Evolutionary conservation across 2,329 filamentous ascomycete species (phyloP).

Genomic region (Orbilia oligospora): DNA sequence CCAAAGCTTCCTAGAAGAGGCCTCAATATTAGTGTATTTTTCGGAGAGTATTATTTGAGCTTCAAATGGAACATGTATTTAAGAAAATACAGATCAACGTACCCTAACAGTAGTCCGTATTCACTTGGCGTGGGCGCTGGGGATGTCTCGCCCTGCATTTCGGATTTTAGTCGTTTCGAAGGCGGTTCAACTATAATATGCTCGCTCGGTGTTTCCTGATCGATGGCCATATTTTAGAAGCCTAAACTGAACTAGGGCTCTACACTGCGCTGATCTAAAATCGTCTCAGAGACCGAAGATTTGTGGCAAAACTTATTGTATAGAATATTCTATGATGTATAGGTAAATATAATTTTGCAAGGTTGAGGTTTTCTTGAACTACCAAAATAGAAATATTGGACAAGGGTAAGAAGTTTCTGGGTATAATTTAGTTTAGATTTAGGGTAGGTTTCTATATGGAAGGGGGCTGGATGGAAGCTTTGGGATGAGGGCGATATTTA

Average conservation of each 20-base stretch:
- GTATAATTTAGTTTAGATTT: not conserved
- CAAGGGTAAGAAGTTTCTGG: not conserved
- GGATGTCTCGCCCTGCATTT: not conserved
- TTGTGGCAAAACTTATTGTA: not conserved
- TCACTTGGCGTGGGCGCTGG: not conserved
- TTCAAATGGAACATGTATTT: not conserved
- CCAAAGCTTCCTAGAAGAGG: slow-evolving; percentile 25
- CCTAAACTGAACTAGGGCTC: not conserved
- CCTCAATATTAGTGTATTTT: not conserved
- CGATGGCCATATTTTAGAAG: not conserved
- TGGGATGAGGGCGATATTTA: not conserved
- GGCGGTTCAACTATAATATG: not conserved
- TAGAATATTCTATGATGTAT: not conserved
- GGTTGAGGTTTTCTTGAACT: not conserved
- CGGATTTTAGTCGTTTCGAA: not conserved
- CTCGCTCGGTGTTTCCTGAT: not conserved
- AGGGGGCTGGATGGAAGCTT: too few relatives aligned
- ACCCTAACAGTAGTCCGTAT: slow-evolving; percentile 10
- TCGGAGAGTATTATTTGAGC: not conserved
- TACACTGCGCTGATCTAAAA: not conserved
- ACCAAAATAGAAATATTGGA: not conserved
- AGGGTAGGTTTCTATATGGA: not conserved
- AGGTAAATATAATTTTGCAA: not conserved
- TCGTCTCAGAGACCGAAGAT: not conserved
- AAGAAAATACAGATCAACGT: not conserved